Conservation (phyloP, 805 yeast genomes). For the Scheffersomyces stipitis region DNA sequence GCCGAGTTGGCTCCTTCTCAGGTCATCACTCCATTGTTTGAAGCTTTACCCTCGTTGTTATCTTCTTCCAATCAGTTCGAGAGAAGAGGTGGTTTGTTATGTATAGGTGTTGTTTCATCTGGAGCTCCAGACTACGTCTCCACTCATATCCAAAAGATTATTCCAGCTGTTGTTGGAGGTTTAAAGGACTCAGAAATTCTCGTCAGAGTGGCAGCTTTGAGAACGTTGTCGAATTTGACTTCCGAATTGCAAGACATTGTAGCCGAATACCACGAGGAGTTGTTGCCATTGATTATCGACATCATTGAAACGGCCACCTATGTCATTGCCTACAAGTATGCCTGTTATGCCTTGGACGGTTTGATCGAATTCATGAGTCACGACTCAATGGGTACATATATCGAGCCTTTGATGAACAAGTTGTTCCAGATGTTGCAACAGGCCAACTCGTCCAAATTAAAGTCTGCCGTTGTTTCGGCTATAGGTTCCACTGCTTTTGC, state of each 20-base stretch:
- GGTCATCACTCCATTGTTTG: constrained; percentile 77
- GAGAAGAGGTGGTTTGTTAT: constrained; percentile 83
- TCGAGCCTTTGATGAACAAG: constrained; percentile 88
- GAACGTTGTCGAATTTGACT: constrained; percentile 75
- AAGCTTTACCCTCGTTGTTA: constrained; percentile 56
- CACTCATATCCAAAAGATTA: constrained; percentile 68
- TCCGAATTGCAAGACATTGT: constrained; percentile 81
- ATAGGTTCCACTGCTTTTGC: constrained; percentile 97
- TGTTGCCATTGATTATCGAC: constrained; percentile 82
- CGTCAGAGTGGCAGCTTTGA: constrained; percentile 84
- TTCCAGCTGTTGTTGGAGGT: constrained; percentile 73
- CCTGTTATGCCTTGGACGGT: constrained; percentile 89
- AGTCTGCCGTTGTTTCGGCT: constrained; percentile 85
- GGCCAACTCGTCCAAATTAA: constrained; percentile 72
- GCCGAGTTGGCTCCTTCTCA: constrained; percentile 90
- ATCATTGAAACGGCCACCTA: constrained; percentile 86
- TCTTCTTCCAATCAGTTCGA: constrained; percentile 63
- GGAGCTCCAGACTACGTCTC: constrained; percentile 95
- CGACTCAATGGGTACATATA: constrained; percentile 76
- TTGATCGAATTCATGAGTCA: constrained; percentile 87
- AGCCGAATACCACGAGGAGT: constrained; percentile 77
- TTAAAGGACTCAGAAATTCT: constrained; percentile 70
- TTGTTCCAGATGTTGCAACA: constrained; percentile 78
- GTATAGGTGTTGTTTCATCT: constrained; percentile 78
- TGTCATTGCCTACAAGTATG: constrained; percentile 82